Base-by-base conservation (phyloP, 495 filamentous ascomycete genomes). In the Penicillium lagena region DNA sequence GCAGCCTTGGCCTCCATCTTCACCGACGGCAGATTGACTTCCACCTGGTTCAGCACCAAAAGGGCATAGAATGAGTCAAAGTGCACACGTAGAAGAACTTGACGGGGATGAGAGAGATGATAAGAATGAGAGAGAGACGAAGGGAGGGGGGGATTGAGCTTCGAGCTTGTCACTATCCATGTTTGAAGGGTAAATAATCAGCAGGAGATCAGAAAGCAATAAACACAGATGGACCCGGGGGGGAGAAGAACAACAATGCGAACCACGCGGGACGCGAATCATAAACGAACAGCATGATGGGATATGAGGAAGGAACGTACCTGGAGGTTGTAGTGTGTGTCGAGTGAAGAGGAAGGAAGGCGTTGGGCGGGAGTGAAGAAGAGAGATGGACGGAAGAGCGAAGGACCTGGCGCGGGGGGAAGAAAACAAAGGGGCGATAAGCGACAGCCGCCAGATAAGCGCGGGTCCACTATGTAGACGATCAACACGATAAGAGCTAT, bases 1-100 rank as follows among this genome's bases (percentile, higher is more conserved):
- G 68, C 70, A 15, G 67, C 67, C 50, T 66, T 72, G 22, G 57
- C 42, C 47, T 73, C 70, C 70, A 73, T 73, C 13, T 42, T 67
- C 12, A 38, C 40, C 15, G 32, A 37, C 37, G 45, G 39, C 36
- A 42, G 37, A 29, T 43, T n/a, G 30, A 44, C 36, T 35, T 50
- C 42, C 29, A 35, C 29, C 40, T 31, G 37, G 42, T 36, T 55
- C 22, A 58, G 9, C 37, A 29, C 12, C 27, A 33, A 46, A 35
- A 50, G 34, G 33, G 47, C 51, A 64, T 62, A 47, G 40, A 50
- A 35, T 32, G 17, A 32, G 17, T 15, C 32, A 34, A 40, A 2
- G 22, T 6, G 22, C 22, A 22, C 22, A 22, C 43, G 33, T 41
- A 44, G 39, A 42, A 13, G 44, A 52, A 29, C 34, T 51, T 8